A percentile compares a stretch with the other conserved stretches of the same genome.
These are phyloP conservation scores for Aspergillus ruber DNA, from an alignment of 2,329 filamentous ascomycete species.

Conservation along the genomic window DNA sequence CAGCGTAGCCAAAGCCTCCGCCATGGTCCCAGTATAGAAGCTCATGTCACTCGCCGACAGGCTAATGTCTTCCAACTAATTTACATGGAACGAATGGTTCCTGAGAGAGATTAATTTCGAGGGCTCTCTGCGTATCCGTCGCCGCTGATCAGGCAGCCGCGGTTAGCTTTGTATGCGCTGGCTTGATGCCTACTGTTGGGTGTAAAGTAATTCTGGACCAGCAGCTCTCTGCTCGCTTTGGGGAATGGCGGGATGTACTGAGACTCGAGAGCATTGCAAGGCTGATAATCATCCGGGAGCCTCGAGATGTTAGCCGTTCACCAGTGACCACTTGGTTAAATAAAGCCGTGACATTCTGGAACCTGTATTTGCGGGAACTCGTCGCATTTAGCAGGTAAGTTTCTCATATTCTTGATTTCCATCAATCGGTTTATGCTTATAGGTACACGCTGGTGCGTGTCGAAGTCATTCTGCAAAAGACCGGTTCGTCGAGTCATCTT, in stretches of 20 bases:
- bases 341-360: constrained; percentile 19
- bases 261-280: constrained; percentile 29
- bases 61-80: constrained; percentile 44
- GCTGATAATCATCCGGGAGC: constrained; percentile 23
- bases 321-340: constrained; percentile 19
- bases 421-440: neutral
- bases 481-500: constrained; percentile 24
- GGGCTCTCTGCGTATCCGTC: neutral
- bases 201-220: constrained; percentile 32
- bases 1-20: constrained; percentile 45
- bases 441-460: constrained; percentile 19
- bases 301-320: constrained; percentile 17
- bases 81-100: constrained; percentile 46
- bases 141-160: constrained; percentile 44
- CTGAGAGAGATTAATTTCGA: constrained; percentile 34
- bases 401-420: neutral
- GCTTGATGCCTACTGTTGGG: neutral
- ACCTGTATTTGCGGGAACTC: constrained; percentile 11
- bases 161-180: constrained; percentile 24
- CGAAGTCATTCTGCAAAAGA: constrained; percentile 24
- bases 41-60: constrained; percentile 1
- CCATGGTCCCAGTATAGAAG: constrained; percentile 43
- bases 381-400: neutral
- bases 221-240: constrained; percentile 14
- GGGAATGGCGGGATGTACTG: constrained; percentile 31